Percentiles rank a stretch among this genome's conserved stretches.
phyloP scores from a whole-genome alignment of 192 early-diverging fungal genomes.

The Gaertneriomyces semiglobifer region DNA sequence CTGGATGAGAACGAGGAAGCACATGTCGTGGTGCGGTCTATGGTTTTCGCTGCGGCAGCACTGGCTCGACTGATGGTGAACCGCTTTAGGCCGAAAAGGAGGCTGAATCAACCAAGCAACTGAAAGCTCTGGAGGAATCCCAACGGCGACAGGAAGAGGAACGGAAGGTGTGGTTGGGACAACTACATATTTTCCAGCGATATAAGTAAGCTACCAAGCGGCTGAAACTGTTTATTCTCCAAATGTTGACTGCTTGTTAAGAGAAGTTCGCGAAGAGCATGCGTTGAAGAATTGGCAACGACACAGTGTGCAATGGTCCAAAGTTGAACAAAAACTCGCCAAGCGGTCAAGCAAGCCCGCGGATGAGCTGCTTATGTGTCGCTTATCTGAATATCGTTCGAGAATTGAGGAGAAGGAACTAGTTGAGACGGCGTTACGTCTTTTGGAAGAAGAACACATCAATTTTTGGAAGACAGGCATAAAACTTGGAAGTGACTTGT shows the following conservation, averaged over 20 bases:
- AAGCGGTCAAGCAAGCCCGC: conserved; percentile 7
- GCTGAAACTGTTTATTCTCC: no score
- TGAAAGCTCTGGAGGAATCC: conserved; percentile 9
- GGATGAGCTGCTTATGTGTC: conserved; percentile 43
- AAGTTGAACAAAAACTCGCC: conserved; percentile 26
- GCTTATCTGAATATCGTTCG: conserved; percentile 42
- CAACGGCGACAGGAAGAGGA: conserved; percentile 30
- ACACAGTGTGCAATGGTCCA: conserved; percentile 39
- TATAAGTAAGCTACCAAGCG: conserved; percentile 29
- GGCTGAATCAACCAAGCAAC: background rate
- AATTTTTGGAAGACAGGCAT: conserved; percentile 53
- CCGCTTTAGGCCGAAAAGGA: no score
- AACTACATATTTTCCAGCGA: conserved; percentile 44
- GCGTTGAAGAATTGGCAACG: conserved; percentile 45
- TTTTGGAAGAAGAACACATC: conserved; percentile 46
- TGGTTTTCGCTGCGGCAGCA: no score
- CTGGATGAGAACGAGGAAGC: background rate
- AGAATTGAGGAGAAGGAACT: conserved; percentile 46
- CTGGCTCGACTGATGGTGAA: no score
- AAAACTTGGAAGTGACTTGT: conserved; percentile 48
- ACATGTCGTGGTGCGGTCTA: no score
- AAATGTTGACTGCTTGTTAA: conserved; percentile 2
- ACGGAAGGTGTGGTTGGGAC: conserved; percentile 32
- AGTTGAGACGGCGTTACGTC: conserved; percentile 43
- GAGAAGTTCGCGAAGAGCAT: conserved; percentile 42